Percentiles rank a stretch among this genome's conserved stretches.
Evolutionary conservation across 345 rosid species (phyloP).

Genomic region (Trapa incisa): DNA sequence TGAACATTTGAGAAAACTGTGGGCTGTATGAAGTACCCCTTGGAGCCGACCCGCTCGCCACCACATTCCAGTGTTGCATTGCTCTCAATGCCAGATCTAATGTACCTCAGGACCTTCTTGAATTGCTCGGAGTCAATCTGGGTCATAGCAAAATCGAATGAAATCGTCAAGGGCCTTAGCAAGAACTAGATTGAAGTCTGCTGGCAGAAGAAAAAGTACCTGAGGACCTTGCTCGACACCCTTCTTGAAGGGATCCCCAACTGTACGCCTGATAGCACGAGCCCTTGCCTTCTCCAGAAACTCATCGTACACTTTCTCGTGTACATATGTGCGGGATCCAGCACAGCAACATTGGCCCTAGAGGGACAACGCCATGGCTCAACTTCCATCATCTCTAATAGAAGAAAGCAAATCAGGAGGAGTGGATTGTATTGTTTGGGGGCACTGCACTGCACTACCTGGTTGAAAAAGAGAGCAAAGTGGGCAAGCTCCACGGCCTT

Average conservation of each 20-base stretch:
- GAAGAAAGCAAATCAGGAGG: background rate
- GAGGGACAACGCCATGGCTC: too few relatives aligned
- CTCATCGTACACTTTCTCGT: conserved; percentile 72
- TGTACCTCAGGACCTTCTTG: conserved; percentile 62
- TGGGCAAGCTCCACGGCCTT: conserved; percentile 90
- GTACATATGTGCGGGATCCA: conserved; percentile 90
- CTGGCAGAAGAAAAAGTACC: conserved; percentile 12
- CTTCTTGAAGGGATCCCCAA: conserved; percentile 85
- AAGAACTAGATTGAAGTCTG: background rate
- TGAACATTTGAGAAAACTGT: conserved; percentile 89
- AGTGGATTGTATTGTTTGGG: background rate
- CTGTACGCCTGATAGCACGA: conserved; percentile 62
- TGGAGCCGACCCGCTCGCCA: conserved; percentile 62
- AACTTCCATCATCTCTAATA: background rate
- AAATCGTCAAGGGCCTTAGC: background rate
- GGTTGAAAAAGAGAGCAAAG: conserved; percentile 85
- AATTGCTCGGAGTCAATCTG: conserved; percentile 78
- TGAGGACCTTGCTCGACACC: conserved; percentile 97
- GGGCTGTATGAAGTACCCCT: conserved; percentile 83
- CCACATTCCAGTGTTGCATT: conserved; percentile 87
- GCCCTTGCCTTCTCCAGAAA: conserved; percentile 77
- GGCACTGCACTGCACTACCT: conserved; percentile 27
- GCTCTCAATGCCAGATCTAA: conserved; percentile 60
- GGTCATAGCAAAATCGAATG: background rate
- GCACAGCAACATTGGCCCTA: conserved; percentile 99